Base-by-base conservation (phyloP, 73 alveolate genomes). In the Stentor coeruleus region DNA sequence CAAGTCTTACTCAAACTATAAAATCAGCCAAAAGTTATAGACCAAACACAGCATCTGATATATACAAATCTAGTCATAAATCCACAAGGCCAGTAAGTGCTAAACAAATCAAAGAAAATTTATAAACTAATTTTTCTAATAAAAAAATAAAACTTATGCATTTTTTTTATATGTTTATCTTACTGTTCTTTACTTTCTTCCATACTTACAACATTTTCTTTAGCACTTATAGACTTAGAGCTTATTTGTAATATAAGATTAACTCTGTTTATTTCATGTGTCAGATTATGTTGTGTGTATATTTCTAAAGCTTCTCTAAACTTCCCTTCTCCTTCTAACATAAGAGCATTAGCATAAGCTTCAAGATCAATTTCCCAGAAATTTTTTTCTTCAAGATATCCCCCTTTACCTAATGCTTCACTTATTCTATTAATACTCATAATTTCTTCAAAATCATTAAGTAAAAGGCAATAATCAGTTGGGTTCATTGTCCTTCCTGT, bases 301-400 rank as follows among this genome's bases (percentile, higher is more conserved):
- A 91, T 74, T 66, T 81, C 72, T 83, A 88, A 77, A 1, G 96
- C 96, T 38, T 84, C 91, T 59, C 87, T 91, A 59, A 87, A 91
- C 59, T 88, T 88, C 28, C 93, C 93, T 60, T 87, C 89, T 3
- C 91, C 73, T 76, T 91, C 96, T 35, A 74, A 60, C 6, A 87
- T 84, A 3, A 91, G 82, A 1, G 96, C 96, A 33, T 81, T 84
- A 39, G 91, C 82, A 74, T 91, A 91, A 15, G 75, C 93, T 15
- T 91, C 96, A 31, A 91, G 79, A 66, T 91, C 85, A 20, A 91
- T 87, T 35, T 91, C 96, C 96, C 96, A 91, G 26, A 83, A 60
- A 41, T 91, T 87, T n/a, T 75, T 75, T 33, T 75, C 59, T 1
- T 75, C 83, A 20, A 40, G 39, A 38, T 39, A 75, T 3, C 83